Percentiles rank a stretch among this genome's conserved stretches.
phyloP scores from a whole-genome alignment of 352 stramenopile species.

The Phytophthora sp. region DNA sequence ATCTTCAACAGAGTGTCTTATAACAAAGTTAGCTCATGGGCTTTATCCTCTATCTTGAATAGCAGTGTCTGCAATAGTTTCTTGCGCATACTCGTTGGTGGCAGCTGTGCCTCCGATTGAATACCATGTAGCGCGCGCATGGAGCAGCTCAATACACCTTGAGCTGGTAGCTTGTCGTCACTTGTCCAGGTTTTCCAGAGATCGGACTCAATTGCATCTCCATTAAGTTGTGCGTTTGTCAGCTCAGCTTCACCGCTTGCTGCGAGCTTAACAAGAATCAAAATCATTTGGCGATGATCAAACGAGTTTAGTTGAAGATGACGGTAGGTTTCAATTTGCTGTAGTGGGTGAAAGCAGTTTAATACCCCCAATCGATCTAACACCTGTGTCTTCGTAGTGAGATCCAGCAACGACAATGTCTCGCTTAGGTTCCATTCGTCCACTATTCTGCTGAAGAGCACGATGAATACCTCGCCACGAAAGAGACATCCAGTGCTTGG shows the following conservation, averaged over 20 bases:
- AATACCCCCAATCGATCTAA: conserved; percentile 66
- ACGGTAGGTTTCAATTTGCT: conserved; percentile 60
- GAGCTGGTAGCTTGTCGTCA: conserved; percentile 58
- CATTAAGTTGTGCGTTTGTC: conserved; percentile 52
- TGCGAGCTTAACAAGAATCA: conserved; percentile 62
- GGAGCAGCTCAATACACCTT: conserved; percentile 52
- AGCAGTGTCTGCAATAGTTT: conserved; percentile 64
- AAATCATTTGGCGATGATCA: conserved; percentile 62
- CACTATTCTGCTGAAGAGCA: conserved; percentile 67
- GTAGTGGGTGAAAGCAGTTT: conserved; percentile 69
- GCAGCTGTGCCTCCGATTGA: conserved; percentile 62
- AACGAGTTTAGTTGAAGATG: conserved; percentile 50
- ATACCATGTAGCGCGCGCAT: conserved; percentile 45
- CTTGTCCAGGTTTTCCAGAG: conserved; percentile 61
- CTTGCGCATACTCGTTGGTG: conserved; percentile 51
- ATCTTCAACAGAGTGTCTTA: conserved; percentile 8
- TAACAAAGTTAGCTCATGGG: conserved; percentile 36
- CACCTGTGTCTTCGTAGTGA: conserved; percentile 68
- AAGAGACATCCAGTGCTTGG: conserved; percentile 54
- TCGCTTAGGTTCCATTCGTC: conserved; percentile 78
- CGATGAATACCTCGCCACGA: conserved; percentile 75
- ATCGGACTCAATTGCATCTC: conserved; percentile 45
- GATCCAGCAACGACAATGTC: conserved; percentile 66
- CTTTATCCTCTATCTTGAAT: conserved; percentile 64
- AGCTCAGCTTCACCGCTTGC: conserved; percentile 51